phyloP scores from a whole-genome alignment of 805 yeast genomes.

The Ogataea populi-albae region DNA sequence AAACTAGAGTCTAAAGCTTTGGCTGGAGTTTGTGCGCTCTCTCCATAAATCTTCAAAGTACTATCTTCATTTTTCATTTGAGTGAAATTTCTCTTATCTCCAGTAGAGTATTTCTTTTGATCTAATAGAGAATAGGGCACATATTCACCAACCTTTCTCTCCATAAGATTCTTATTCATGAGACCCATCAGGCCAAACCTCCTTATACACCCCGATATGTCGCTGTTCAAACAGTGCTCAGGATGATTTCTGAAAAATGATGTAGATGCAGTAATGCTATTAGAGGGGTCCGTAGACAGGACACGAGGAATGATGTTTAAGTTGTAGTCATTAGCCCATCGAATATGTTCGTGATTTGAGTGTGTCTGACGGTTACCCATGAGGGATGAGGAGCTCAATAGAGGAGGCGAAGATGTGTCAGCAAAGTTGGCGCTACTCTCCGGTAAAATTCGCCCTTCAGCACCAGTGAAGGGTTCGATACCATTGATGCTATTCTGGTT shows the following conservation, averaged over 20 bases:
- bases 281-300: conserved; percentile 14
- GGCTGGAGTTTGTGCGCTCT: too few relatives aligned
- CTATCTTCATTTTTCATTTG: conserved; percentile 9
- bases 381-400: not conserved
- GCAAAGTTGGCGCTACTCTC: not conserved
- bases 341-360: conserved; percentile 20
- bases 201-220: conserved; percentile 18
- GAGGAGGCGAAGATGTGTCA: conserved; percentile 4
- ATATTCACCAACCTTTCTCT: conserved; percentile 13
- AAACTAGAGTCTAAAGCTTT: conserved; percentile 19
- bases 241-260: conserved; percentile 29
- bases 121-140: too few relatives aligned
- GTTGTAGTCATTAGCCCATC: conserved; percentile 25
- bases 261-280: conserved; percentile 13
- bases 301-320: conserved; percentile 26
- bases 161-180: conserved; percentile 26
- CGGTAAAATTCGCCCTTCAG: not conserved
- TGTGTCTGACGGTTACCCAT: not conserved
- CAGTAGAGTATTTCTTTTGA: not conserved
- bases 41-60: not conserved
- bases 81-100: conserved; percentile 18
- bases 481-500: not conserved
- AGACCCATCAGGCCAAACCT: conserved; percentile 25
- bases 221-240: conserved; percentile 20
- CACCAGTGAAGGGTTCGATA: not conserved